Conservation (phyloP, 2,329 filamentous ascomycete genomes). For the Calonectria henricotiae region DNA sequence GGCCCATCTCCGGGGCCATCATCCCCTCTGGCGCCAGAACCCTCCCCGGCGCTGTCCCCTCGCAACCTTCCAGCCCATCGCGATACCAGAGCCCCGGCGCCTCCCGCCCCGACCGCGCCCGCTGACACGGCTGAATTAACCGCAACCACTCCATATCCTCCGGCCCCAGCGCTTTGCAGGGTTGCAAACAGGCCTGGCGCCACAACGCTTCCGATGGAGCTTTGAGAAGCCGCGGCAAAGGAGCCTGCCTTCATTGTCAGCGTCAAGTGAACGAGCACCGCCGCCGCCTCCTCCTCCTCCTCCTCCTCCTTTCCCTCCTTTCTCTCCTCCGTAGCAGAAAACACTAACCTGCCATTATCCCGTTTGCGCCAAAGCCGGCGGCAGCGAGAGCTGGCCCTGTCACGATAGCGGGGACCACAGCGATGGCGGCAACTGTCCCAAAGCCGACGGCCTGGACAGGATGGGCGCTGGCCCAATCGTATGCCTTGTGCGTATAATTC, state of each 20-base stretch:
- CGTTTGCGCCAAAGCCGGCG: constrained; percentile 44
- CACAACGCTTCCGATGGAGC: constrained; percentile 51
- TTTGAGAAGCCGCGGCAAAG: constrained; percentile 47
- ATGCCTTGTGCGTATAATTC: background rate
- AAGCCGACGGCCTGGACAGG: constrained; percentile 21
- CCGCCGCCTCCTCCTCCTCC: background rate
- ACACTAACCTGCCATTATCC: constrained; percentile 43
- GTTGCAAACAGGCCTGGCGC: constrained; percentile 50
- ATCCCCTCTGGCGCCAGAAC: background rate
- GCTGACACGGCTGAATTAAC: constrained; percentile 45
- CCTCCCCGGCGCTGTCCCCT: no score
- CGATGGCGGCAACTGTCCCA: constrained; percentile 28
- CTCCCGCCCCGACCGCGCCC: background rate
- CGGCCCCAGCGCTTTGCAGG: constrained; percentile 54
- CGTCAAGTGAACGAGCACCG: background rate
- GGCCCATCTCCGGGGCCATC: background rate
- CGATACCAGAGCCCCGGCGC: background rate
- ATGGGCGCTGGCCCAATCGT: constrained; percentile 15
- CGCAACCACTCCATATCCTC: constrained; percentile 39
- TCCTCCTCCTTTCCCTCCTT: no score
- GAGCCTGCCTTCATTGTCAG: constrained; percentile 40
- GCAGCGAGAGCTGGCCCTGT: constrained; percentile 35
- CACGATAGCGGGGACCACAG: constrained; percentile 37
- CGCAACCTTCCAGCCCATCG: background rate
- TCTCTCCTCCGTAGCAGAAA: background rate